A percentile compares a stretch with the other conserved stretches of the same genome.
phyloP scores from a whole-genome alignment of 306 rosid species.

The Begonia peltatifolia region DNA sequence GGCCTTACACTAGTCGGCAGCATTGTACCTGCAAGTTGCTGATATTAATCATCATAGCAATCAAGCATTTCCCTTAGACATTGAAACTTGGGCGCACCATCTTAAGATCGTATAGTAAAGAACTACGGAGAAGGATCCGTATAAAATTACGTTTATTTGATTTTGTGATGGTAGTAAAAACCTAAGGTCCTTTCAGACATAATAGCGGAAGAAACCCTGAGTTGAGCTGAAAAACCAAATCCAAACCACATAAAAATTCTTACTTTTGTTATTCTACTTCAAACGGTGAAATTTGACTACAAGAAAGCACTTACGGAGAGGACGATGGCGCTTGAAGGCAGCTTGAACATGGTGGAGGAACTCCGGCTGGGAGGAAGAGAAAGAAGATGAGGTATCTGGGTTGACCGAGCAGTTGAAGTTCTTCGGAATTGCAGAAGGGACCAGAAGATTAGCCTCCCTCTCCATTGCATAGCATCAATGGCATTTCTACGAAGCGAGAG shows the following conservation, averaged over 20 bases:
- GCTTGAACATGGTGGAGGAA: constrained; percentile 41
- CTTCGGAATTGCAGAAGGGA: constrained; percentile 9
- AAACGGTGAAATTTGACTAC: constrained; percentile 4
- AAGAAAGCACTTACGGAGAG: constrained; percentile 22
- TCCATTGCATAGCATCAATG: constrained; percentile 60
- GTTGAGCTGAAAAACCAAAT: background rate
- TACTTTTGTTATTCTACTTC: background rate
- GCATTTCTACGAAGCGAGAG: constrained; percentile 29
- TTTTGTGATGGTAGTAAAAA: no score
- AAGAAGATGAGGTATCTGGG: constrained; percentile 27
- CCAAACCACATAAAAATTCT: background rate
- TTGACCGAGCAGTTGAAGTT: constrained; percentile 19
- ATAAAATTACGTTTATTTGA: no score
- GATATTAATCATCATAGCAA: constrained; percentile 3
- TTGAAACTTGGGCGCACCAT: no score
- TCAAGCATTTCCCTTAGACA: no score
- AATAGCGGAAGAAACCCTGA: no score
- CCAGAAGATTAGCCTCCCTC: constrained; percentile 75
- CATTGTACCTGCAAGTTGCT: constrained; percentile 24
- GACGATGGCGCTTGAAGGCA: constrained; percentile 51
- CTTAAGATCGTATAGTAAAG: no score
- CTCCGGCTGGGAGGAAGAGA: constrained; percentile 43
- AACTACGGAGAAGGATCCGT: no score
- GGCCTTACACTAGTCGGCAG: constrained; percentile 51
- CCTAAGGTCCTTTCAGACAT: no score